Evolutionary conservation across 2,329 filamentous ascomycete genomes (phyloP), one percentile per base, ranked within the genome.

Genomic region (Pseudopithomyces chartarum): DNA sequence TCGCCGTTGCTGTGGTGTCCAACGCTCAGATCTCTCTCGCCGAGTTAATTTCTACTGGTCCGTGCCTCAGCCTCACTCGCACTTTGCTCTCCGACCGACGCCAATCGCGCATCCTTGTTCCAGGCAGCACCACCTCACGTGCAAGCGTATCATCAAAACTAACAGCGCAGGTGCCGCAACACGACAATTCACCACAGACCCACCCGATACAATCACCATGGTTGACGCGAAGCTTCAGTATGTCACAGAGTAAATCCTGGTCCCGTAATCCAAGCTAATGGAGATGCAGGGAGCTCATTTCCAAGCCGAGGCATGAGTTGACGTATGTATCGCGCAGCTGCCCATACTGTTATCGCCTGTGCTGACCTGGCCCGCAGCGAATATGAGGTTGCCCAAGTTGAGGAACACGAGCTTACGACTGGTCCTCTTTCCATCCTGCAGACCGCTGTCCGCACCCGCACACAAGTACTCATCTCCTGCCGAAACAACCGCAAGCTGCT

Each of bases 401-500:
- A 92, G 76, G 88, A 91, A 73, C 88, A 92, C 76, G 90, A 93
- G 78, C 87, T 92, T 77, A 90, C 87, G 62, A 86, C 88, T 38
- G 91, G 90, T 2, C 91, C 90, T 8, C 84, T 98, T 44, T 97
- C 92, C 5, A 95, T 99, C 71, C 90, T 99, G 59, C 94, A 98
- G 81, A 97, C 95, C 57, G 95, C 95, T 63, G 95, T 97, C 56
- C 91, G 93, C 76, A 91, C 90, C 64, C 94, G 97, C 82, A 91
- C 90, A 42, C 95, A 98, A 80, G 94, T 99, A 61, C 87, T 99
- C 64, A 97, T 99, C 74, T 97, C 92, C 53, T 94, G 94, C 81
- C 92, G 95, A 65, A 97, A 97, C 86, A 98, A 98, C 83, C 90
- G 94, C 79, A 99, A 99, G 84, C 85, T 99, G 46, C 88, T 99